phyloP scores from a whole-genome alignment of 768 basidiomycete genomes.

The Collybia sp. region DNA sequence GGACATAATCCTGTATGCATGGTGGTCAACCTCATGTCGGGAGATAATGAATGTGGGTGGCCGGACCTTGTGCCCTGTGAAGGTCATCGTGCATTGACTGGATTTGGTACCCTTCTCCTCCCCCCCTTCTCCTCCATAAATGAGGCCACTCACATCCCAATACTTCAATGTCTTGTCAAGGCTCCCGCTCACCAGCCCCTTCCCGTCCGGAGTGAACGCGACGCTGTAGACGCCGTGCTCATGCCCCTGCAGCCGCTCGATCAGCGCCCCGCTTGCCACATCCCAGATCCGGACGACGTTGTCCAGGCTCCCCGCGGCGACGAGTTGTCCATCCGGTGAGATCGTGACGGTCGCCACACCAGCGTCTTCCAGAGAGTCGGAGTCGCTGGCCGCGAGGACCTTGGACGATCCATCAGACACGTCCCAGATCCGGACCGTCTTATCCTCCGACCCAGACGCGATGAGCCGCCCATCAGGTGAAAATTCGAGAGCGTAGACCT shows the following conservation, averaged over 20 bases:
- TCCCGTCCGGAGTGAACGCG: slow-evolving; percentile 91
- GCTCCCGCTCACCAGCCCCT: slow-evolving; percentile 87
- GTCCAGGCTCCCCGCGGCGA: slow-evolving; percentile 69
- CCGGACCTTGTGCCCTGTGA: slow-evolving; percentile 87
- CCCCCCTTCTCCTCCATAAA: slow-evolving; percentile 53
- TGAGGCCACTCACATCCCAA: slow-evolving; percentile 81
- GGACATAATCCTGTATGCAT: slow-evolving; percentile 47
- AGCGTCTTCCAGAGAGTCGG: slow-evolving; percentile 43
- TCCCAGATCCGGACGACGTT: slow-evolving; percentile 83
- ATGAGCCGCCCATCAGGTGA: slow-evolving; percentile 81
- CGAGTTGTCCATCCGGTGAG: slow-evolving; percentile 64
- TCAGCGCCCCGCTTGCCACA: slow-evolving; percentile 55
- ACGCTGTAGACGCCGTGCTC: slow-evolving; percentile 83
- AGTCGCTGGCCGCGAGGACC: slow-evolving; percentile 45
- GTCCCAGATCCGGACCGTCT: slow-evolving; percentile 45
- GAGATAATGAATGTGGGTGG: slow-evolving; percentile 27
- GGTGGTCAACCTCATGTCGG: neutral
- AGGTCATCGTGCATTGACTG: slow-evolving; percentile 70
- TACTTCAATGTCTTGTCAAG: slow-evolving; percentile 85
- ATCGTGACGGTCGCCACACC: slow-evolving; percentile 81
- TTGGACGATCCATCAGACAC: slow-evolving; percentile 32
- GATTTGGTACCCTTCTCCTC: slow-evolving; percentile 41
- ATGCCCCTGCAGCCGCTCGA: slow-evolving; percentile 76
- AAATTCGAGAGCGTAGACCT: slow-evolving; percentile 93
- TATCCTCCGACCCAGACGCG: slow-evolving; percentile 84